Percentiles rank a stretch among this genome's conserved stretches.
Conservation (phyloP, 331 rosid species). For the Ulmus americana region DNA sequence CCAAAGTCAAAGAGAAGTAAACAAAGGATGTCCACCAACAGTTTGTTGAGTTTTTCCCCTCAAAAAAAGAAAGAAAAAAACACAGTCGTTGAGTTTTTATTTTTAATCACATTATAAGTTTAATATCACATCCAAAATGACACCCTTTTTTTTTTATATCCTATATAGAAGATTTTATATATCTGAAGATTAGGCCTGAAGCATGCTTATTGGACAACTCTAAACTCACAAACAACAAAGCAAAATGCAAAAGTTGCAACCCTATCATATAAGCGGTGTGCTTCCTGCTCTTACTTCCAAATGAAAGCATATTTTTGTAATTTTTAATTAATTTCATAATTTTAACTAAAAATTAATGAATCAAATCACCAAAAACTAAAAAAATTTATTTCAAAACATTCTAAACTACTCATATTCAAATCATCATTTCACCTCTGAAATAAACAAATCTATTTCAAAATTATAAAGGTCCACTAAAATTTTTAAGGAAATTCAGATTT, state of each 20-base stretch:
- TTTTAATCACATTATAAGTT: too few relatives aligned
- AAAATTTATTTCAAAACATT: too few relatives aligned
- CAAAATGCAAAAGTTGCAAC: neutral
- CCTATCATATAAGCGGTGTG: neutral
- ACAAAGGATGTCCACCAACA: neutral
- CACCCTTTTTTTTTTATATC: neutral
- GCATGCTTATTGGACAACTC: neutral
- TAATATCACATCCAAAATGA: neutral
- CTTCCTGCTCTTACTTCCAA: neutral
- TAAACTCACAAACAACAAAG: neutral
- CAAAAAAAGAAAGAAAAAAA: neutral
- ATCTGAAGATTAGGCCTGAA: neutral
- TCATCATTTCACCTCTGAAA: too few relatives aligned
- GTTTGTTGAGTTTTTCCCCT: neutral
- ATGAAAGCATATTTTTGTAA: too few relatives aligned
- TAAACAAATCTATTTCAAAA: too few relatives aligned
- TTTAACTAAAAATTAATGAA: too few relatives aligned
- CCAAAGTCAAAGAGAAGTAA: conserved; percentile 4
- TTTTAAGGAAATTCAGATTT: too few relatives aligned
- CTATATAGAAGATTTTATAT: neutral
- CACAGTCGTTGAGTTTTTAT: neutral
- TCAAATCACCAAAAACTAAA: too few relatives aligned
- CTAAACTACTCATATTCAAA: too few relatives aligned
- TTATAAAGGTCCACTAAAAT: too few relatives aligned
- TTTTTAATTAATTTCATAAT: too few relatives aligned